These are phyloP conservation scores for Exophiala phaeomuriformis DNA, from an alignment of 2,329 filamentous ascomycete species.

Conservation along the genomic window DNA sequence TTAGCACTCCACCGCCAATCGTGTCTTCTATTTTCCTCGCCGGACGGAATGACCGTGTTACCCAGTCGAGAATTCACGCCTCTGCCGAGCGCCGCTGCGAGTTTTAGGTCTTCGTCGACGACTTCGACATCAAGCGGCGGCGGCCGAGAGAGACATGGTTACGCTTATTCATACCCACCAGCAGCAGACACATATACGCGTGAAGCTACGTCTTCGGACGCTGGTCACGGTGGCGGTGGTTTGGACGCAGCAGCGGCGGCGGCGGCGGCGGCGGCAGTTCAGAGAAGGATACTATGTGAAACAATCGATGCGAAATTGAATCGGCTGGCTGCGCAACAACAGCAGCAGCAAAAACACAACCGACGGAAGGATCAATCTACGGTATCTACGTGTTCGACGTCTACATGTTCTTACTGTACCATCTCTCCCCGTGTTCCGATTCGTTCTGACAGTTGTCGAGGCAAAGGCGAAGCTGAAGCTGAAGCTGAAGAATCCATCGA, in stretches of 20 bases:
- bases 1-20: conserved; percentile 12
- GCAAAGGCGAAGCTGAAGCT: too few relatives aligned
- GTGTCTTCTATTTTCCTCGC: conserved; percentile 16
- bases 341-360: neutral
- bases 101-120: too few relatives aligned
- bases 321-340: neutral
- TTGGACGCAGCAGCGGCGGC: too few relatives aligned
- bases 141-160: too few relatives aligned
- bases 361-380: too few relatives aligned
- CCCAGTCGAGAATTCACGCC: conserved; percentile 12
- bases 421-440: too few relatives aligned
- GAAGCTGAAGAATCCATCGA: too few relatives aligned
- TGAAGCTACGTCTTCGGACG: neutral
- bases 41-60: conserved; percentile 15
- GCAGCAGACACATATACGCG: conserved; percentile 10
- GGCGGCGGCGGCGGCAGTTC: neutral
- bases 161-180: neutral
- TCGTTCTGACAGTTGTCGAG: too few relatives aligned
- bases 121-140: too few relatives aligned
- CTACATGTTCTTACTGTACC: too few relatives aligned
- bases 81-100: conserved; percentile 5
- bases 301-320: conserved; percentile 11
- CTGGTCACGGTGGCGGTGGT: neutral
- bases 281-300: conserved; percentile 3
- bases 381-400: too few relatives aligned